Evolutionary conservation across 2,329 filamentous ascomycete genomes (phyloP).

Genomic region (Phaeosphaeria sp.): DNA sequence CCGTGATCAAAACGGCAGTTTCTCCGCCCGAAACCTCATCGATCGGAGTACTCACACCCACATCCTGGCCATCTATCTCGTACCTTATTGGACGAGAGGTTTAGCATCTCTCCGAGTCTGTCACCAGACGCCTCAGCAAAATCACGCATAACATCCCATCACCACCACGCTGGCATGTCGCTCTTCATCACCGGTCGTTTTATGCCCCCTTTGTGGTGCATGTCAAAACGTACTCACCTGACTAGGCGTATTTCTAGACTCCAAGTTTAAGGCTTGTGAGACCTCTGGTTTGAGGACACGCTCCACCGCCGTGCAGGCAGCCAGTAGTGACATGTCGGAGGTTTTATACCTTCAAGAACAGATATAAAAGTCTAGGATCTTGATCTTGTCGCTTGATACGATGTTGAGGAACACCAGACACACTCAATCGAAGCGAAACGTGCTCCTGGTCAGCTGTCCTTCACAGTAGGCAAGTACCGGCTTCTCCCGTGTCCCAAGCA

Average conservation of each 20-base stretch:
- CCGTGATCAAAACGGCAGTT: not conserved
- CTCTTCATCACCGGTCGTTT: not conserved
- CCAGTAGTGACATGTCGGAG: too few relatives aligned
- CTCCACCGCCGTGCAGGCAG: too few relatives aligned
- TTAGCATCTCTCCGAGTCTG: not conserved
- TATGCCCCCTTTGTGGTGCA: not conserved
- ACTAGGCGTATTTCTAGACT: too few relatives aligned
- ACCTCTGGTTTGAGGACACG: too few relatives aligned
- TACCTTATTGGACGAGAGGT: not conserved
- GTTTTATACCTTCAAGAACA: too few relatives aligned
- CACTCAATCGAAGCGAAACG: too few relatives aligned
- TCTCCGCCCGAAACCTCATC: not conserved
- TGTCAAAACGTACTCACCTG: not conserved
- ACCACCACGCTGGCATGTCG: not conserved
- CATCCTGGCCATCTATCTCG: not conserved
- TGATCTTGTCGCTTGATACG: too few relatives aligned
- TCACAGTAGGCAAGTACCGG: too few relatives aligned
- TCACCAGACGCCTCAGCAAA: constrained; percentile 2
- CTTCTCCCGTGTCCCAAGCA: not conserved
- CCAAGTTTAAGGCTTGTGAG: too few relatives aligned
- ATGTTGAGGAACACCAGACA: too few relatives aligned
- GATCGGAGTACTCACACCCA: not conserved
- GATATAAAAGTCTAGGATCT: too few relatives aligned
- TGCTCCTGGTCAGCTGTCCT: too few relatives aligned
- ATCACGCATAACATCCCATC: not conserved